phyloP scores from a whole-genome alignment of 768 basidiomycete species.

The Termitomyces sp. region DNA sequence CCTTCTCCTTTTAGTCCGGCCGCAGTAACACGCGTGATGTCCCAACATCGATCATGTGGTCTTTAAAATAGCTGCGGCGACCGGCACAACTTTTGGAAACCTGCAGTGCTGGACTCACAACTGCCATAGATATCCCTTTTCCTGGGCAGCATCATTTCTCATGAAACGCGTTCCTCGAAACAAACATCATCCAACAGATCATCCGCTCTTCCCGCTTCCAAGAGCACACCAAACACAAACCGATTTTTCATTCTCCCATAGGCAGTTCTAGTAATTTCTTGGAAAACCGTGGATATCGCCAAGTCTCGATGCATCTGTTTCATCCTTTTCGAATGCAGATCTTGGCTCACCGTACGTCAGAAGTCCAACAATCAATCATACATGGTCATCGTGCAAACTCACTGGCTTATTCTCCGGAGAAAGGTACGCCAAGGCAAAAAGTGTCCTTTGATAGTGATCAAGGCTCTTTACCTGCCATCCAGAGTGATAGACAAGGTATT shows the following conservation, averaged over 20 bases:
- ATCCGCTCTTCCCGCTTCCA: slow-evolving; percentile 29
- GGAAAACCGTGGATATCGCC: slow-evolving; percentile 23
- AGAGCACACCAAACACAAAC: slow-evolving; percentile 26
- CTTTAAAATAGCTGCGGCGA: no score
- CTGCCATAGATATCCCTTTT: no score
- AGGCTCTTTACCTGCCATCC: slow-evolving; percentile 31
- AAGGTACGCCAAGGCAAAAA: slow-evolving; percentile 32
- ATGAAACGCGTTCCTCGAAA: slow-evolving; percentile 29
- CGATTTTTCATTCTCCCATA: slow-evolving; percentile 26
- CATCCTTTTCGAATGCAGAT: slow-evolving; percentile 30
- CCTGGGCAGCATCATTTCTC: slow-evolving; percentile 16
- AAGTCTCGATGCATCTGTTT: slow-evolving; percentile 35
- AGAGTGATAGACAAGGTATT: slow-evolving; percentile 34
- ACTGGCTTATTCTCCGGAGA: slow-evolving; percentile 30
- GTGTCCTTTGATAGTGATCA: slow-evolving; percentile 54
- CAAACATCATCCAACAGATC: slow-evolving; percentile 34
- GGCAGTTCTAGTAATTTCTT: slow-evolving; percentile 18
- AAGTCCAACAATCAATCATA: slow-evolving; percentile 6
- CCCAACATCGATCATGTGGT: no score
- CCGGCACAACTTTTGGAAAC: no score
- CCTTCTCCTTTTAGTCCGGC: no score
- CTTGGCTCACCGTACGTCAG: slow-evolving; percentile 18
- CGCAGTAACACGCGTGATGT: no score
- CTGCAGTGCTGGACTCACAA: no score
- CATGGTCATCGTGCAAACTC: slow-evolving; percentile 21